Evolutionary conservation across 2,329 filamentous ascomycete genomes (phyloP), one percentile per base, ranked within the genome.

Genomic region (Drechslerella coelobrocha): DNA sequence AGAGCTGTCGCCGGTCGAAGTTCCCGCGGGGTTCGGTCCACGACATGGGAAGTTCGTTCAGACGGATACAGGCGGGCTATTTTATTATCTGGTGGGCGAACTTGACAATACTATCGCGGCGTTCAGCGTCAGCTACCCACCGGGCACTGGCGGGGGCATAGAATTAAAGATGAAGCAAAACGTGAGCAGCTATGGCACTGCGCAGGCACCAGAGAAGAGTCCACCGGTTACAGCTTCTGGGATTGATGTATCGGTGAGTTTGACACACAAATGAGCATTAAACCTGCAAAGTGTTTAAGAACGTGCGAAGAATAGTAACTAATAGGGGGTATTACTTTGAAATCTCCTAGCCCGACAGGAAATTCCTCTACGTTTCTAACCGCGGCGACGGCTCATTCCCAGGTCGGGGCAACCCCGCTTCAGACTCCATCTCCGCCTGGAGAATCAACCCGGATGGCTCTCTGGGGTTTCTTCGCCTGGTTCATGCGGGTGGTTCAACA

Each of bases 361-460:
- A 82, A 37, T 89, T 86, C 80, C 77, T 91, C 55, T 81, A 89
- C 73, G 83, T 89, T 41, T 88, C 87, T 1, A 89, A 89, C 73
- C 87, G 90, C 72, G 84, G 84, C 76, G 88, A 88, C 76, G 81
- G 79, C 47, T 79, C 82, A 17, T 84, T 87, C 76, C 66, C 75
- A 73, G 80, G 39, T 17, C n/a, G n/a, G n/a, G n/a, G n/a, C n/a
- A 55, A 34, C 12, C 68, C 61, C n/a, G 76, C 81, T 7, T 87
- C 87, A 0, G 88, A 90, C 77, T 84, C 88, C 0, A 79, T 92
- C 60, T 82, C 88, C 71, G 86, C 82, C 66, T 90, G 86, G 80
- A 76, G 79, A 60, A 83, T 90, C 73, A 78, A 85, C 74, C 72
- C 76, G 9, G 83, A 82, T n/a, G 88, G 88, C 2, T 79, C 78